These are phyloP conservation scores for Kappamyces sp. DNA, from an alignment of 192 early-diverging fungal species.

Conservation along the genomic window DNA sequence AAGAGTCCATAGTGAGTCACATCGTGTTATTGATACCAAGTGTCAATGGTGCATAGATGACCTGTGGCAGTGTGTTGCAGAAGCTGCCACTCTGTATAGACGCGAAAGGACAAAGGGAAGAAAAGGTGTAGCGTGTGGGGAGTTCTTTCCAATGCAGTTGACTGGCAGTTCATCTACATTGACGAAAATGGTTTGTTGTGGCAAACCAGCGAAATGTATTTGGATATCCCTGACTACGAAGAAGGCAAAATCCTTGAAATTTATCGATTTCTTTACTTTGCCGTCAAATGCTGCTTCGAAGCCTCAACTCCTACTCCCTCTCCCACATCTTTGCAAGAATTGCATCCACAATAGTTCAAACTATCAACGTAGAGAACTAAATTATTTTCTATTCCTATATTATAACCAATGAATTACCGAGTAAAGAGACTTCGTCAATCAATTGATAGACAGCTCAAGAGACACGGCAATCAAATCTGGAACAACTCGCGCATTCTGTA, in stretches of 20 bases:
- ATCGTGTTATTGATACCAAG: constrained; percentile 28
- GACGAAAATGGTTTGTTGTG: constrained; percentile 18
- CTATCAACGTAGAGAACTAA: too few species aligned
- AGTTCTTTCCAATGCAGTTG: constrained; percentile 22
- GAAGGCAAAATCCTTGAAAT: constrained; percentile 13
- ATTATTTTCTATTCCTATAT: too few species aligned
- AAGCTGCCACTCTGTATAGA: constrained; percentile 33
- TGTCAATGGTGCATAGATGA: constrained; percentile 19
- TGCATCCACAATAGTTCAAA: too few species aligned
- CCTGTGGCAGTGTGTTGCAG: constrained; percentile 30
- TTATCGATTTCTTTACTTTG: constrained; percentile 14
- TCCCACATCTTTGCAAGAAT: too few species aligned
- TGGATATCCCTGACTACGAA: constrained; percentile 15
- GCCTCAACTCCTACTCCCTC: constrained; percentile 20
- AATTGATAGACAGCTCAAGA: too few species aligned
- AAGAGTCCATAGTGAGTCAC: too few species aligned
- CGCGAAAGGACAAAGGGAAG: constrained; percentile 30
- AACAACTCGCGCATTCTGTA: too few species aligned
- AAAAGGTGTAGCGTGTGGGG: constrained; percentile 26
- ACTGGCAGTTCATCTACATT: constrained; percentile 28
- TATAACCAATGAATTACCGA: too few species aligned
- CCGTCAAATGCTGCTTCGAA: constrained; percentile 24
- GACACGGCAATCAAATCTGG: too few species aligned
- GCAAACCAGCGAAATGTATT: constrained; percentile 11
- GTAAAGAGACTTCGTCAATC: too few species aligned